Conservation (phyloP, 2,329 filamentous ascomycete genomes). For the Aspergillus sp. region DNA sequence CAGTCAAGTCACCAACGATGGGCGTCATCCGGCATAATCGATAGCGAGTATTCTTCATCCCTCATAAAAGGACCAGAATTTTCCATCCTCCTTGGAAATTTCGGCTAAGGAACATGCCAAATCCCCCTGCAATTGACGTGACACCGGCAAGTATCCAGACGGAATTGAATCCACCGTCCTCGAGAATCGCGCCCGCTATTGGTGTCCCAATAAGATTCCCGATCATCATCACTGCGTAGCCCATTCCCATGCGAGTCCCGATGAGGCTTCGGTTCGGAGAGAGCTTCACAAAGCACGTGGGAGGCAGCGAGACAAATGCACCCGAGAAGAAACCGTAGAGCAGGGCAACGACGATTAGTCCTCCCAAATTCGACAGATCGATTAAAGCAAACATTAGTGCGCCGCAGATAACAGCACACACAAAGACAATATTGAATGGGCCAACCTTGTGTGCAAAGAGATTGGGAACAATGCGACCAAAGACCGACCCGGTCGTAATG, state of each 20-base stretch:
- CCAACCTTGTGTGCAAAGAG: conserved; percentile 43
- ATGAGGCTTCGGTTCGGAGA: conserved; percentile 1
- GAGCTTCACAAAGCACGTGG: conserved; percentile 2
- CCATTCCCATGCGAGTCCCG: conserved; percentile 3
- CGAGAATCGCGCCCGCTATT: not conserved
- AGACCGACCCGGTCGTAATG: conserved; percentile 45
- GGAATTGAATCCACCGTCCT: conserved; percentile 1
- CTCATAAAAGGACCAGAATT: not conserved
- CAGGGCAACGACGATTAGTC: not conserved
- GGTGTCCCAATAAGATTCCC: conserved; percentile 2
- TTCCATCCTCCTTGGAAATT: not conserved
- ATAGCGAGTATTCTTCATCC: too few species aligned
- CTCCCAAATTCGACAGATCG: not conserved
- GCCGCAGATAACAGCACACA: conserved; percentile 17
- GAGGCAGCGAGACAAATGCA: conserved; percentile 1
- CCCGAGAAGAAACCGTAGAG: conserved; percentile 1
- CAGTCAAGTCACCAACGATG: too few species aligned
- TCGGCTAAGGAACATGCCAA: conserved; percentile 1
- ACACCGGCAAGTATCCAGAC: conserved; percentile 3
- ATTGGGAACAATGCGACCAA: conserved; percentile 45
- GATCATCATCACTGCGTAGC: conserved; percentile 1
- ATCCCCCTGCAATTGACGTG: conserved; percentile 1
- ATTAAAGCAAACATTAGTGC: conserved; percentile 17
- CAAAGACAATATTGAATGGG: conserved; percentile 34
- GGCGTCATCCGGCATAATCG: too few species aligned